Evolutionary conservation across 2,329 filamentous ascomycete genomes (phyloP).

Genomic region (Aspergillus fructus): DNA sequence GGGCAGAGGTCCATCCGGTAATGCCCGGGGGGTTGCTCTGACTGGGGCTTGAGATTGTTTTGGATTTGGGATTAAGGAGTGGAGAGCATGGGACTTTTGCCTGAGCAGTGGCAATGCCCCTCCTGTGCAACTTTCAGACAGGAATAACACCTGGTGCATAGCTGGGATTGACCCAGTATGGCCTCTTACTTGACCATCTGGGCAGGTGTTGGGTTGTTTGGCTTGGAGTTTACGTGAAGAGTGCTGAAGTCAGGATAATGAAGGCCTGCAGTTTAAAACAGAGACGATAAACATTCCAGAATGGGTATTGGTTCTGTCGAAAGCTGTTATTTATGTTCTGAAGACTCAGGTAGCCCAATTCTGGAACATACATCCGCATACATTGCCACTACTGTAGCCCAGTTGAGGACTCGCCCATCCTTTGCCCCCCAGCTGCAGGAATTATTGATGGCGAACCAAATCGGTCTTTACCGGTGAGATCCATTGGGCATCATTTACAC

Average conservation of each 20-base stretch:
- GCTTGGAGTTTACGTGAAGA: not conserved
- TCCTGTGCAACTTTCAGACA: slow-evolving; percentile 2
- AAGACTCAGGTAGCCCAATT: not conserved
- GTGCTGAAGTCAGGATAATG: not conserved
- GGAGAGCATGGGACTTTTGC: not conserved
- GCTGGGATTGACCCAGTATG: not conserved
- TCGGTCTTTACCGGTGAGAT: not conserved
- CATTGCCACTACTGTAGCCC: slow-evolving; percentile 2
- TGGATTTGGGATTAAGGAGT: not conserved
- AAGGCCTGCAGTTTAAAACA: not conserved
- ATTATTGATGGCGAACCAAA: slow-evolving; percentile 1
- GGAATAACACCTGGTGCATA: not conserved
- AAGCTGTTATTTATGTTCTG: not conserved
- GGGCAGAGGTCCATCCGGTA: not conserved
- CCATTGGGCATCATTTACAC: not conserved
- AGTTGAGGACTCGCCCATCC: not conserved
- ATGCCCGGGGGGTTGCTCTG: not conserved
- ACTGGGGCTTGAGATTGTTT: not conserved
- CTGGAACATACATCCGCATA: not conserved
- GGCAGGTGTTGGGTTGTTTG: not conserved
- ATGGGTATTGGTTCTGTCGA: not conserved
- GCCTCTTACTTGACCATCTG: not conserved
- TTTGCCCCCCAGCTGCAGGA: not conserved
- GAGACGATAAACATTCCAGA: not conserved
- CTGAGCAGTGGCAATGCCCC: not conserved